Conservation (phyloP, 2,329 filamentous ascomycete genomes). For the Dendrostoma leiphaemia region DNA sequence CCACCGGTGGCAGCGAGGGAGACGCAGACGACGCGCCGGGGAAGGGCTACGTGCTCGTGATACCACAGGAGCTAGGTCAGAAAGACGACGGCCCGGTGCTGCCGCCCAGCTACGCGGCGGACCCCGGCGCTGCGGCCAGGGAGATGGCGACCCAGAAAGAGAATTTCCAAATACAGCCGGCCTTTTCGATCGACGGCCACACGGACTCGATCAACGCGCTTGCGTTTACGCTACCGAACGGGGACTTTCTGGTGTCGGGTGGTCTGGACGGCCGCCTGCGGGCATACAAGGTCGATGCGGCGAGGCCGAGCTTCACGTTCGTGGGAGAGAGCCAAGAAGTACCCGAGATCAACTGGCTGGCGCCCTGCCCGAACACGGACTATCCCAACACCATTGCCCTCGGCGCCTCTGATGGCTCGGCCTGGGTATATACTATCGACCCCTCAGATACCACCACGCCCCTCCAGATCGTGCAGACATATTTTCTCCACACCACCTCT, state of each 20-base stretch:
- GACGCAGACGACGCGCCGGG: slow-evolving; percentile 63
- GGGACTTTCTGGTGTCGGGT: slow-evolving; percentile 81
- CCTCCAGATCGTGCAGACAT: slow-evolving; percentile 82
- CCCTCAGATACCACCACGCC: slow-evolving; percentile 55
- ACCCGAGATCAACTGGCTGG: slow-evolving; percentile 91
- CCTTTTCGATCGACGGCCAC: slow-evolving; percentile 84
- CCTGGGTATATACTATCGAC: slow-evolving; percentile 94
- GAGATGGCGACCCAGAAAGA: slow-evolving; percentile 23
- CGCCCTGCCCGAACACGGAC: slow-evolving; percentile 66
- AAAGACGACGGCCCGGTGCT: slow-evolving; percentile 73
- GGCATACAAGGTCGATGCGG: slow-evolving; percentile 57
- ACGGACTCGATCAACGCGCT: slow-evolving; percentile 87
- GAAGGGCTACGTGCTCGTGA: slow-evolving; percentile 66
- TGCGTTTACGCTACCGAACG: slow-evolving; percentile 76
- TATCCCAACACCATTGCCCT: slow-evolving; percentile 82
- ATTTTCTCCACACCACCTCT: slow-evolving; percentile 82
- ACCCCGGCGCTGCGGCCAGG: slow-evolving; percentile 46
- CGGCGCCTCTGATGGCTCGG: slow-evolving; percentile 84
- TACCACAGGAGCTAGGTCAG: slow-evolving; percentile 8
- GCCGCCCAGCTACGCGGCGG: slow-evolving; percentile 71
- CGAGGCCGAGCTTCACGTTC: slow-evolving; percentile 53
- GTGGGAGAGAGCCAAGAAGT: slow-evolving; percentile 83
- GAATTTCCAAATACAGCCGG: slow-evolving; percentile 57
- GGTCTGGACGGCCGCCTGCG: slow-evolving; percentile 83
- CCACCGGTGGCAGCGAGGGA: slow-evolving; percentile 76